Evolutionary conservation across 768 basidiomycete genomes (phyloP), one percentile per base, ranked within the genome.

Genomic region (Hortiboletus campestris): DNA sequence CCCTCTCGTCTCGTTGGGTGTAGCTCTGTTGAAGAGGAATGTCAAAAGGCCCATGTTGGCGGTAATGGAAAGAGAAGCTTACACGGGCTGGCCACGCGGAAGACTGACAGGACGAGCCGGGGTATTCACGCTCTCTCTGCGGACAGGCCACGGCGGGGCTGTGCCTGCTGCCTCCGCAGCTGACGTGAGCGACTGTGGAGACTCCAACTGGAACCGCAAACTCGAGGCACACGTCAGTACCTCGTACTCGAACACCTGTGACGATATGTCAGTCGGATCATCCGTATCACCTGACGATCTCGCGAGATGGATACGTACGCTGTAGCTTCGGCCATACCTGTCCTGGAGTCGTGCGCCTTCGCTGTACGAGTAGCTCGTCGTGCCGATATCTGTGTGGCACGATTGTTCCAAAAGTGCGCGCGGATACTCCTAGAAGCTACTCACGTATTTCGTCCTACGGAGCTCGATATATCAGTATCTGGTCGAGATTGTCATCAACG

Each of bases 191-290:
- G 54, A 13, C 4, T 39, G 43, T 19, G 55, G 34, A 17, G 46
- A 0, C 16, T 49, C 49, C 0, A 67, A 19, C 6, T 43, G 41
- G 44, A 67, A 67, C 32, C 59, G 61, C 52, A 68, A 20, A 31
- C 28, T 60, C 38, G 61, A 55, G 36, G 51, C 55, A 10, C 57
- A 68, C 11, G 57, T 51, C n/a, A 67, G 45, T 4, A 68, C 66
- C 25, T 67, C 66, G 43, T 67, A 66, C 29, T 63, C 60, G 13
- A 49, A 60, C 3, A 59, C 39, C 66, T 66, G 50, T 14, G 35
- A 38, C 2, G n/a, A 11, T 17, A 34, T 2, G 19, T 55, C 19
- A 53, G 55, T 48, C 38, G 16, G 5, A 40, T 42, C 17, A 14
- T 45, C 17, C 36, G 10, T 2, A 9, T 22, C 12, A 19, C 38